phyloP scores from a whole-genome alignment of 108 stramenopile species.

The Nitzschia palea region DNA sequence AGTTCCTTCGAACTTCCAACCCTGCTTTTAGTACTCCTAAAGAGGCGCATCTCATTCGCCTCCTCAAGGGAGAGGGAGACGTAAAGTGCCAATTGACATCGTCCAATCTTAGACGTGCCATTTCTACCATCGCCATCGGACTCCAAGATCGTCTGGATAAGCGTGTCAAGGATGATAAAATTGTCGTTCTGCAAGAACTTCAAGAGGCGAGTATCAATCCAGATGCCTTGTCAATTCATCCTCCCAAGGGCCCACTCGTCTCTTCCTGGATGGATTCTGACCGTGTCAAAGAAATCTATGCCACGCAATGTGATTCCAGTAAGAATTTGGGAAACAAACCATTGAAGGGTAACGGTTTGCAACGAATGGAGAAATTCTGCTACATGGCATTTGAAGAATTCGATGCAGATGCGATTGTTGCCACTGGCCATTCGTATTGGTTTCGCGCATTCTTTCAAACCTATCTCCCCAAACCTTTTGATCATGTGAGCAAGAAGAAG shows the following conservation, averaged over 20 bases:
- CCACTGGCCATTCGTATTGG: constrained; percentile 88
- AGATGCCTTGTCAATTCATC: constrained; percentile 83
- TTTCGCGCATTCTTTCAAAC: constrained; percentile 84
- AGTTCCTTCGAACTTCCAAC: constrained; percentile 53
- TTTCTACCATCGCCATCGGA: constrained; percentile 78
- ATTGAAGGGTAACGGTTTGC: constrained; percentile 61
- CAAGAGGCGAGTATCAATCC: constrained; percentile 89
- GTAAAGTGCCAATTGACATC: constrained; percentile 34
- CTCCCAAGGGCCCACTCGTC: constrained; percentile 41
- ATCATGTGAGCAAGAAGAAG: constrained; percentile 78
- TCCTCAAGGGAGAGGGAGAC: constrained; percentile 43
- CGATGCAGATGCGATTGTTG: constrained; percentile 49
- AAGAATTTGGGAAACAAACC: constrained; percentile 84
- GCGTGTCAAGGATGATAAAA: constrained; percentile 40
- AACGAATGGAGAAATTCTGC: constrained; percentile 77
- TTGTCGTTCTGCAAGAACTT: constrained; percentile 65
- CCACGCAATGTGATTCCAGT: constrained; percentile 55
- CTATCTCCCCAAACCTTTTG: constrained; percentile 61
- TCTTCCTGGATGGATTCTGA: constrained; percentile 72
- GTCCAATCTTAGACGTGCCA: constrained; percentile 82
- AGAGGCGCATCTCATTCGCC: constrained; percentile 43
- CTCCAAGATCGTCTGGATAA: constrained; percentile 61
- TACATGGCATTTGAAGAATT: constrained; percentile 57
- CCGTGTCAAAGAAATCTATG: constrained; percentile 43
- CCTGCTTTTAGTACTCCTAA: constrained; percentile 43